Percentiles rank a stretch among this genome's conserved stretches.
These are phyloP conservation scores for Silene uniflora DNA, from an alignment of 148 eudicot species.

Conservation along the genomic window DNA sequence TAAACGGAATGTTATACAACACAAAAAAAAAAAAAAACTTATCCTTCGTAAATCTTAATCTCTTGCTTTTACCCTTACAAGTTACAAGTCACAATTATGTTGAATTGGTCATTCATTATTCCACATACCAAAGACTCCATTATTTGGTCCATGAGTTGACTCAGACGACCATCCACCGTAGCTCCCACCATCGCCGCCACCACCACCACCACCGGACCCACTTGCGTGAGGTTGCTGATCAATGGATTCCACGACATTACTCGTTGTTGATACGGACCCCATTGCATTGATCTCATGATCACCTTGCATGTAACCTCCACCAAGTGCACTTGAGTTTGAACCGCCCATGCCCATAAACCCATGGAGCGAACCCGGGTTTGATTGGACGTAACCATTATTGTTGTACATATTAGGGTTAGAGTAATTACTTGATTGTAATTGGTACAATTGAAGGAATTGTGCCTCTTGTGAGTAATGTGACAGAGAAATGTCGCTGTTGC, in stretches of 20 bases:
- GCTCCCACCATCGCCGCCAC: constrained; percentile 20
- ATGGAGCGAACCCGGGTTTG: constrained; percentile 64
- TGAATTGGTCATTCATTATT: not conserved
- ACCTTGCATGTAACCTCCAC: constrained; percentile 37
- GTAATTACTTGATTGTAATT: constrained; percentile 34
- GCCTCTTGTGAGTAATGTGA: constrained; percentile 49
- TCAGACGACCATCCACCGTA: constrained; percentile 18
- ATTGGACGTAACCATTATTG: constrained; percentile 33
- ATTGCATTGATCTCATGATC: constrained; percentile 29
- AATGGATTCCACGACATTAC: constrained; percentile 35
- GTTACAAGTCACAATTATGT: too few relatives aligned
- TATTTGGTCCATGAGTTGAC: constrained; percentile 15
- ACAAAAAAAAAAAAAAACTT: not conserved
- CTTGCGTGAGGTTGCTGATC: constrained; percentile 32
- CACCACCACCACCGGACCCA: constrained; percentile 60
- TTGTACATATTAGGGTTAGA: constrained; percentile 30
- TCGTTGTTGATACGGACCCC: constrained; percentile 35
- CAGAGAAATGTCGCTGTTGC: constrained; percentile 10
- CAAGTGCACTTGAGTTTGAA: constrained; percentile 33
- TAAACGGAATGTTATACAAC: too few relatives aligned
- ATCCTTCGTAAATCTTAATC: not conserved
- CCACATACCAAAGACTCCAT: constrained; percentile 14
- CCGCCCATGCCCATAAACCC: constrained; percentile 82
- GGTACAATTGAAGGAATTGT: constrained; percentile 41
- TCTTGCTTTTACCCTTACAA: not conserved